Base-by-base conservation (phyloP, 2,329 filamentous ascomycete species). In the Cyclaneusma minus region DNA sequence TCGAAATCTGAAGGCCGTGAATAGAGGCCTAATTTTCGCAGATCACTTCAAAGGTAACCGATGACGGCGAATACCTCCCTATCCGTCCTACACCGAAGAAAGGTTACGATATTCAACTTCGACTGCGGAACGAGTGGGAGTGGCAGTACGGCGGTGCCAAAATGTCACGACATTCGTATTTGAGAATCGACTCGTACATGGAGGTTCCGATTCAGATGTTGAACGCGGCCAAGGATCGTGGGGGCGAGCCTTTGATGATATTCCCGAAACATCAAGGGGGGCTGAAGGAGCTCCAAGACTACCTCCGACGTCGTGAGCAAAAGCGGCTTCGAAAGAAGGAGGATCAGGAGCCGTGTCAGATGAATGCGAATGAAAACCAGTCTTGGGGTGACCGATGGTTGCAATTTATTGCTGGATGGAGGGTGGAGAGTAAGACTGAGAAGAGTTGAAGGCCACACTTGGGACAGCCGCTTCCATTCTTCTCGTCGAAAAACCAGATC, bases 51-150 rank as follows among this genome's bases (percentile, higher is more conserved):
- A 29, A 26, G 6, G 14, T 22, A 6, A 31, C 15, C 21, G 11
- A 18, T 20, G n/a, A 25, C 11, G 21, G 25, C 16, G 34, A 36
- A 12, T 35, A 33, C 11, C 21, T 36, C 7, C 27, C 34, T 7
- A 34, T 36, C 11, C 29, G 32, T 5, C 29, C 32, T 7, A 30
- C 23, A 24, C 32, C 24, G 8, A 36, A 36, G 28, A 36, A 31
- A 18, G 24, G 25, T 21, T 35, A 24, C 24, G 2, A 27, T 15
- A 29, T 36, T 10, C 31, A 36, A 24, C 25, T 36, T 17, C 25
- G 16, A 28, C 28, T 35, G 17, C 33, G 27, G 29, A 33, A 26
- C 26, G 19, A 25, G 14, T 20, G 16, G 16, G 24, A 11, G 21
- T 29, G 21, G 21, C 21, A 21, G 28, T 22, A 22, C 22, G 15